Evolutionary conservation across 1,284 basidiomycete genomes (phyloP).

Genomic region (Boletus mariae): DNA sequence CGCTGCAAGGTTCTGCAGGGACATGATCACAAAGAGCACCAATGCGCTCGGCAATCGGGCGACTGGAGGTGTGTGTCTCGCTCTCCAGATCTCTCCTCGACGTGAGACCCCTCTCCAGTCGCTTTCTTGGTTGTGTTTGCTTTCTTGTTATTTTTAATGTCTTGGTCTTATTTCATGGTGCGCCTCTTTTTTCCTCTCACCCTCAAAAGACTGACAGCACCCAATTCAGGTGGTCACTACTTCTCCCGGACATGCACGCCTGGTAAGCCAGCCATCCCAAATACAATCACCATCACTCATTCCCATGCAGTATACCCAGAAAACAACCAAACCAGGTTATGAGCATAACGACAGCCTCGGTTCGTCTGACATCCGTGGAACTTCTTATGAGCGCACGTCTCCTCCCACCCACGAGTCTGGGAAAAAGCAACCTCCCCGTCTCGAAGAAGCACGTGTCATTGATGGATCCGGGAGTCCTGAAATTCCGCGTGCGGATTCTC

Average conservation of each 20-base stretch:
- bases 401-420: slow-evolving; percentile 14
- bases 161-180: slow-evolving; percentile 58
- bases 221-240: slow-evolving; percentile 43
- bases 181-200: slow-evolving; percentile 6
- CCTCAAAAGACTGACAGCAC: neutral
- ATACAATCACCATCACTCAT: neutral
- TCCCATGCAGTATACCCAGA: slow-evolving; percentile 24
- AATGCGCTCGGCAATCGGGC: slow-evolving; percentile 39
- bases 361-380: slow-evolving; percentile 26
- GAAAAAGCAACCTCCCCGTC: slow-evolving; percentile 20
- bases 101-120: slow-evolving; percentile 35
- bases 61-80: slow-evolving; percentile 46
- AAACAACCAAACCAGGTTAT: slow-evolving; percentile 21
- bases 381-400: slow-evolving; percentile 27
- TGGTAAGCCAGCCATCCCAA: slow-evolving; percentile 35
- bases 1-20: slow-evolving; percentile 54
- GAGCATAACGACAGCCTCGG: slow-evolving; percentile 16
- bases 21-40: slow-evolving; percentile 44
- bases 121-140: slow-evolving; percentile 48
- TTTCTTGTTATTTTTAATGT: slow-evolving; percentile 48
- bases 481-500: slow-evolving; percentile 9
- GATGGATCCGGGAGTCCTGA: slow-evolving; percentile 12
- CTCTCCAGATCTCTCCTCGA: neutral
- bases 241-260: slow-evolving; percentile 52
- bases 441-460: slow-evolving; percentile 17